A percentile compares a stretch with the other conserved stretches of the same genome.
phyloP scores from a whole-genome alignment of 768 basidiomycete species.

The Tricholoma hemisulphureum region DNA sequence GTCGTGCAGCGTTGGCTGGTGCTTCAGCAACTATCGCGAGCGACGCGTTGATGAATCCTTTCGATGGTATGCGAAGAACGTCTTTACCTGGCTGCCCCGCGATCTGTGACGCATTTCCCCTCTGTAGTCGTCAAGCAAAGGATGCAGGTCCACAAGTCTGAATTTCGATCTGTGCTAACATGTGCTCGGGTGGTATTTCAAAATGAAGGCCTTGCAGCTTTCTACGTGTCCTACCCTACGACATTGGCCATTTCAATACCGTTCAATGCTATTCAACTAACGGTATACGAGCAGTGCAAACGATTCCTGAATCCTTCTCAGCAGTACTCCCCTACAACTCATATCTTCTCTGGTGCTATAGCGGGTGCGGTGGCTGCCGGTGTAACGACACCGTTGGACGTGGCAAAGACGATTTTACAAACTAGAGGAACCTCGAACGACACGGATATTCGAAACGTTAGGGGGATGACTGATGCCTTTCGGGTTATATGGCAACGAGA shows the following conservation, averaged over 20 bases:
- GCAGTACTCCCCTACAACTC: slow-evolving; percentile 89
- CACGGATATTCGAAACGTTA: slow-evolving; percentile 75
- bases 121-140: slow-evolving; percentile 93
- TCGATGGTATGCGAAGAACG: slow-evolving; percentile 71
- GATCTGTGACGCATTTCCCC: not conserved
- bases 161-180: slow-evolving; percentile 83
- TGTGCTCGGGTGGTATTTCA: slow-evolving; percentile 84
- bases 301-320: slow-evolving; percentile 78
- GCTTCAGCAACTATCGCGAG: slow-evolving; percentile 92
- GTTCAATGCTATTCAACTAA: slow-evolving; percentile 97
- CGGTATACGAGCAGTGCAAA: slow-evolving; percentile 94
- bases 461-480: slow-evolving; percentile 86
- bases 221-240: slow-evolving; percentile 98
- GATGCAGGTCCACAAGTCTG: slow-evolving; percentile 96
- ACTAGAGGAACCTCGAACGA: slow-evolving; percentile 91
- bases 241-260: slow-evolving; percentile 96
- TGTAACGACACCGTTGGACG: slow-evolving; percentile 94
- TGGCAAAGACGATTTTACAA: slow-evolving; percentile 95
- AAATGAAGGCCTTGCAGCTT: slow-evolving; percentile 83
- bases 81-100: slow-evolving; percentile 4
- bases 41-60: slow-evolving; percentile 99
- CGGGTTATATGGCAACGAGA: slow-evolving; percentile 85
- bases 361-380: slow-evolving; percentile 95
- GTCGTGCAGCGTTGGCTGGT: slow-evolving; percentile 75
- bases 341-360: slow-evolving; percentile 87